A percentile compares a stretch with the other conserved stretches of the same genome.
Evolutionary conservation across 1,284 basidiomycete species (phyloP).

Genomic region (Mycena sp.): DNA sequence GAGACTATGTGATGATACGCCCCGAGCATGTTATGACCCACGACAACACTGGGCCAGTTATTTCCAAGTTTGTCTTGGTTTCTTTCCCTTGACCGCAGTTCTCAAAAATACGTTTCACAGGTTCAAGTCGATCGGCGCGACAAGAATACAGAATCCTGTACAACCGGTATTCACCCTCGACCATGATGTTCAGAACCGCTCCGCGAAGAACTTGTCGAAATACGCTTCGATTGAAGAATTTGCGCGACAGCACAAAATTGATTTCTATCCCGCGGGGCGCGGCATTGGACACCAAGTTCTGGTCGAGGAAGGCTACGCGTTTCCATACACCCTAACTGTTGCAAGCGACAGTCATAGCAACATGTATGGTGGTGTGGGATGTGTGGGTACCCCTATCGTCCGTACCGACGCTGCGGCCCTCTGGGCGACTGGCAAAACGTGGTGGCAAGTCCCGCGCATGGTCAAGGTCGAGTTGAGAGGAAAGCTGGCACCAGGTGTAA

Average conservation of each 20-base stretch:
- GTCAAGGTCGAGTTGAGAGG: slow-evolving; percentile 95
- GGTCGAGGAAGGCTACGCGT: slow-evolving; percentile 96
- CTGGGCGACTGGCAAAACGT: slow-evolving; percentile 99
- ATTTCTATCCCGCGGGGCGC: slow-evolving; percentile 97
- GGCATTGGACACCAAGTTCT: slow-evolving; percentile 98
- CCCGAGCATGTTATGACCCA: slow-evolving; percentile 98
- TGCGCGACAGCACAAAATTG: slow-evolving; percentile 86
- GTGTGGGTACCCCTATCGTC: slow-evolving; percentile 96
- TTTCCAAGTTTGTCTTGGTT: slow-evolving; percentile 80
- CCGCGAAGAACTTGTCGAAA: slow-evolving; percentile 93
- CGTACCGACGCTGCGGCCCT: slow-evolving; percentile 94
- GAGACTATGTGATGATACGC: slow-evolving; percentile 99
- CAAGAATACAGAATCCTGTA: slow-evolving; percentile 82
- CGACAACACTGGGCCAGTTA: slow-evolving; percentile 98
- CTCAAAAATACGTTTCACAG: slow-evolving; percentile 52
- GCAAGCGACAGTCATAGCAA: slow-evolving; percentile 98
- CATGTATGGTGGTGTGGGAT: slow-evolving; percentile 98
- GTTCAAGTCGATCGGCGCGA: slow-evolving; percentile 96
- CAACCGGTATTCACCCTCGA: slow-evolving; percentile 97
- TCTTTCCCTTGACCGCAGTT: slow-evolving; percentile 10
- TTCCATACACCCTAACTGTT: slow-evolving; percentile 92
- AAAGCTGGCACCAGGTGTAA: slow-evolving; percentile 87
- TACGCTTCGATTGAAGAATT: slow-evolving; percentile 95
- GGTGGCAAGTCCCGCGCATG: slow-evolving; percentile 99
- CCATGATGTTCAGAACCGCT: slow-evolving; percentile 98